phyloP scores from a whole-genome alignment of 192 early-diverging fungal species.

The Coemansia sp. region DNA sequence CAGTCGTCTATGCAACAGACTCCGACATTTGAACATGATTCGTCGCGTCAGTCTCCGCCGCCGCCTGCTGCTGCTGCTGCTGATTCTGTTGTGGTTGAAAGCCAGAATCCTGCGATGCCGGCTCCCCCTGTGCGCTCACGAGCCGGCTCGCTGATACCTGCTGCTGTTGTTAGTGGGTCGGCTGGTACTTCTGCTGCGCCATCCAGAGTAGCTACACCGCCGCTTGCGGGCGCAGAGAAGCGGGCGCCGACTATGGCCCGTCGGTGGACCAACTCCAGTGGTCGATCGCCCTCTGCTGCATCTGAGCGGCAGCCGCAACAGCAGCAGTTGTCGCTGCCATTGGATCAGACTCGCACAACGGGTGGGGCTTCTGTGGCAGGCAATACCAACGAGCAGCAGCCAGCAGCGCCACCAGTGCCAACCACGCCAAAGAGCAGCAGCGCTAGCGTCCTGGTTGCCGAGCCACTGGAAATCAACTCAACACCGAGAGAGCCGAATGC shows the following conservation, averaged over 20 bases:
- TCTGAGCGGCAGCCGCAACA: constrained; percentile 4
- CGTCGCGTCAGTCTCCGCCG: no score
- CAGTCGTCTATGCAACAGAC: no score
- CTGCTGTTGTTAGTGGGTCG: constrained; percentile 5
- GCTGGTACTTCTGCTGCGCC: constrained; percentile 36
- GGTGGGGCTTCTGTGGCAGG: no score
- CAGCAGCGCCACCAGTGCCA: no score
- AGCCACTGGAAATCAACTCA: neutral
- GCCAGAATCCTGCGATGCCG: neutral
- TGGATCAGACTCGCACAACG: no score
- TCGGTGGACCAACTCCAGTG: neutral
- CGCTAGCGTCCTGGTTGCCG: neutral
- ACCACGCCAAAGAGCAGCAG: no score
- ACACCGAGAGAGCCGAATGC: neutral
- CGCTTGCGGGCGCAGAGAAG: neutral
- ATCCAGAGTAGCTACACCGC: constrained; percentile 22
- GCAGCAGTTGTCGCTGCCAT: neutral
- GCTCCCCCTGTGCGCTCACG: constrained; percentile 24
- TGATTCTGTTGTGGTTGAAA: no score
- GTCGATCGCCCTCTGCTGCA: neutral
- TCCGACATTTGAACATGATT: no score
- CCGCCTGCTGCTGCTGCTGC: no score
- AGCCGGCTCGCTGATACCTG: constrained; percentile 28
- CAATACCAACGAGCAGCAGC: no score
- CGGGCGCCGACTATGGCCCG: constrained; percentile 1